Conservation (phyloP, 345 rosid species). For the Abelmoschus esculentus region DNA sequence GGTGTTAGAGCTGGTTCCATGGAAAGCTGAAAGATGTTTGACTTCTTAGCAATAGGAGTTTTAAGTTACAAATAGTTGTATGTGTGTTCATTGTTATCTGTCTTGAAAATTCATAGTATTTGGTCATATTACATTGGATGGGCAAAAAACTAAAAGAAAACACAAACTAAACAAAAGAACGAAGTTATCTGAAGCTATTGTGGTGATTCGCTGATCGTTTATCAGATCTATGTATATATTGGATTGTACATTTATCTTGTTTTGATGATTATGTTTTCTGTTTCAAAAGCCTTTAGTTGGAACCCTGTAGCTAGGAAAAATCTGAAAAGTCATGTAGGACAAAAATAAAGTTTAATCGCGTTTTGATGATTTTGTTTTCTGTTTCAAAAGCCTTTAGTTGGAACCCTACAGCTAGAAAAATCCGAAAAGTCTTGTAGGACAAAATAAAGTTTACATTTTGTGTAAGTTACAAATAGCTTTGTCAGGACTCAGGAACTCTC, state of each 20-base stretch:
- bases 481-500: neutral
- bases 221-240: neutral
- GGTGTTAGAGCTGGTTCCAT: too few relatives aligned
- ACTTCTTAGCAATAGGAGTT: too few relatives aligned
- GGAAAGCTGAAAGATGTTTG: too few relatives aligned
- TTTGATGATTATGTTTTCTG: constrained; percentile 2
- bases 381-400: too few relatives aligned
- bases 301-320: neutral
- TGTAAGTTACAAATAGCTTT: neutral
- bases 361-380: too few relatives aligned
- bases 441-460: neutral
- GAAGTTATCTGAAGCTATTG: neutral
- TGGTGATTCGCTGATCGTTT: neutral
- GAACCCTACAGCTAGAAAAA: neutral
- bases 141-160: too few relatives aligned
- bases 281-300: neutral
- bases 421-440: neutral
- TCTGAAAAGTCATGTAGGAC: too few relatives aligned
- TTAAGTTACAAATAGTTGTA: neutral
- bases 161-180: neutral
- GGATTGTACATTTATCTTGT: neutral
- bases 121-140: too few relatives aligned
- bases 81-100: too few relatives aligned
- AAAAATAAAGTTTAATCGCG: too few relatives aligned
- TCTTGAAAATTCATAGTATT: too few relatives aligned